These are phyloP conservation scores for Phylloporus sp. DNA, from an alignment of 768 basidiomycete genomes.

Conservation along the genomic window DNA sequence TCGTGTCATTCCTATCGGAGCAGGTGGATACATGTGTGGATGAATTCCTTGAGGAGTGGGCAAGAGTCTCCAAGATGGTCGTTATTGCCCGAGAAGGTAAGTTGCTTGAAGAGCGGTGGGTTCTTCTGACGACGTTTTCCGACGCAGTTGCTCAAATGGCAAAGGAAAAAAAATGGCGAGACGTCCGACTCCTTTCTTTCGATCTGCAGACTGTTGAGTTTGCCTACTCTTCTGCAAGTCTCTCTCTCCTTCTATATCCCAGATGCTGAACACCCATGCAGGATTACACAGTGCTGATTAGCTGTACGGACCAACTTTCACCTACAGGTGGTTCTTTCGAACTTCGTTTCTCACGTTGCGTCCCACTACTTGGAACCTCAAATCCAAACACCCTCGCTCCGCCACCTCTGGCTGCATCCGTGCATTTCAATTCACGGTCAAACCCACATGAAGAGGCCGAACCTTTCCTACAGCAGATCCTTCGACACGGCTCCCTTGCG, in stretches of 20 bases:
- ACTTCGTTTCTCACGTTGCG: constrained; percentile 62
- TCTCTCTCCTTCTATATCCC: neutral
- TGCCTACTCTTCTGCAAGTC: constrained; percentile 61
- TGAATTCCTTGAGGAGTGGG: constrained; percentile 91
- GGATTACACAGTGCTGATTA: constrained; percentile 77
- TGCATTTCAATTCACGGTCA: constrained; percentile 19
- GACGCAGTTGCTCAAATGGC: constrained; percentile 77
- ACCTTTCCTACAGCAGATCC: constrained; percentile 64
- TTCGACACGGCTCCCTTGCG: constrained; percentile 66
- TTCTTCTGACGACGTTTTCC: neutral
- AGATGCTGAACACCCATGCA: constrained; percentile 20
- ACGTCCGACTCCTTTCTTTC: constrained; percentile 82
- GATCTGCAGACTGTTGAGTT: constrained; percentile 93
- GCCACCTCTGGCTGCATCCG: constrained; percentile 31
- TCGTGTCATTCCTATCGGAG: constrained; percentile 85
- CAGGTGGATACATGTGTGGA: constrained; percentile 86
- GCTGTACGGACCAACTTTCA: constrained; percentile 72
- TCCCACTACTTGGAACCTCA: constrained; percentile 5
- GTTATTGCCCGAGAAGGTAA: constrained; percentile 87
- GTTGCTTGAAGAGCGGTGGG: neutral
- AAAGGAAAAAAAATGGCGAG: constrained; percentile 64
- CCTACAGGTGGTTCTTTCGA: constrained; percentile 67
- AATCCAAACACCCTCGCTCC: constrained; percentile 21
- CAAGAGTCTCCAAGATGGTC: constrained; percentile 88
- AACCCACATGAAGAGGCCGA: constrained; percentile 83